Evolutionary conservation across 805 yeast genomes (phyloP), one percentile per base, ranked within the genome.

Genomic region (Pichia cabralensis): DNA sequence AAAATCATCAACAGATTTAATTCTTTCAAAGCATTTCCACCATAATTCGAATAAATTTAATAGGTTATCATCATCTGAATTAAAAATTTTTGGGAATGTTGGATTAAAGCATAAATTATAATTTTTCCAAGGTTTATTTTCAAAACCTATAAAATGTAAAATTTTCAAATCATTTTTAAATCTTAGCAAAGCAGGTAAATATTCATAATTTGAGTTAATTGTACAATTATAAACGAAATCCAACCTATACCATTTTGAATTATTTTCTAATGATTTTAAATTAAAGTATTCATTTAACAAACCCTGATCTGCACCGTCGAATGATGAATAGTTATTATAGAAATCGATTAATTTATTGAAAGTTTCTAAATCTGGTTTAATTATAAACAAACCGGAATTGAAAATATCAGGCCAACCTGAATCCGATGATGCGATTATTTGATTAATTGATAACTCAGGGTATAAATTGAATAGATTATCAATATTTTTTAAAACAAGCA

Each of bases 301-400:
- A 10, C 96, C 96, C 56, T 86, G 96, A 57, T 86, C 96, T 3
- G 94, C 89, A 27, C 95, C 95, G 56, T 86, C 96, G 46, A 84
- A 82, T 3, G 60, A 61, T 11, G 46, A 46, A 10, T 43, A 46
- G 5, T 49, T 42, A 2, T 35, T 22, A 30, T 60, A 52, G 22
- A 56, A 55, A 3, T 42, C 31, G 19, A 53, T 40, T 31, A 85
- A 62, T 22, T 60, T 57, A 4, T 53, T 40, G 44, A 61, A 76
- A 15, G 64, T 66, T 0, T 44, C 40, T 2, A 42, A 26, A 44
- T 63, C 60, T 4, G 94, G 94, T 23, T 64, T 62, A 19, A 76
- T 52, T 4, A 76, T 61, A 48, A 84, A 63, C 15, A 84, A 72
- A 4, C 95, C 95, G 22, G 86, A 72, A 55, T 85, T 84, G 62